Evolutionary conservation across 257 asterid genomes (phyloP), one percentile per base, ranked within the genome.

Genomic region (Agastache rugosa): DNA sequence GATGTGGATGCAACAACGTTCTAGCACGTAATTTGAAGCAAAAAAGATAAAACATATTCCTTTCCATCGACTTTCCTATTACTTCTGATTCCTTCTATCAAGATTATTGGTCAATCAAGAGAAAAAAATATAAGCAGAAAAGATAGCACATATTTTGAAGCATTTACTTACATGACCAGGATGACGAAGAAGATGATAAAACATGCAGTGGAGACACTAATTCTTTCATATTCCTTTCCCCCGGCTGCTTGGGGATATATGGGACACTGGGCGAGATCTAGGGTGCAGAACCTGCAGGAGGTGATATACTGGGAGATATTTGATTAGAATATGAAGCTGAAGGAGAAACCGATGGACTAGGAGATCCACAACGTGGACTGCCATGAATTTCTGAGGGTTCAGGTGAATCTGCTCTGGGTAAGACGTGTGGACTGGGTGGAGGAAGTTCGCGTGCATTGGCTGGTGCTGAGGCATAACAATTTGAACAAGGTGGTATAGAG

Each of bases 141-240:
- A 29, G 55, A 42, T 17, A 25, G 72, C 37, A 71, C 37, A 42
- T 15, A 72, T 51, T 60, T 17, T 14, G 6, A 45, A 20, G 29
- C 61, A 54, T 16, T 45, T 11, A 81, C 97, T 90, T 85, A 92
- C 97, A 77, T 59, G 88, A 78, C 63, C 63, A 11, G 63, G 63
- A 27, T 64, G 60, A 45, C 5, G 84, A 72, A 61, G 82, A 77
- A 37, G 82, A 83, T 41, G 86, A 78, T 35, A 79, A 70, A 81
- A 68, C 76, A 72, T 75, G 86, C 19, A 77, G 78, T 20, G 80
- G 79, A 81, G 89, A 68, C 69, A 63, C 82, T 76, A 63, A 56
- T 71, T 69, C 73, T 68, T 72, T 71, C 39, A 67, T 69, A 73
- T 23, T 78, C 66, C 69, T 75, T 51, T 60, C 71, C 20, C 67